phyloP scores from a whole-genome alignment of 1,139 yeast species.

The Debaryomyces subglobosus region DNA sequence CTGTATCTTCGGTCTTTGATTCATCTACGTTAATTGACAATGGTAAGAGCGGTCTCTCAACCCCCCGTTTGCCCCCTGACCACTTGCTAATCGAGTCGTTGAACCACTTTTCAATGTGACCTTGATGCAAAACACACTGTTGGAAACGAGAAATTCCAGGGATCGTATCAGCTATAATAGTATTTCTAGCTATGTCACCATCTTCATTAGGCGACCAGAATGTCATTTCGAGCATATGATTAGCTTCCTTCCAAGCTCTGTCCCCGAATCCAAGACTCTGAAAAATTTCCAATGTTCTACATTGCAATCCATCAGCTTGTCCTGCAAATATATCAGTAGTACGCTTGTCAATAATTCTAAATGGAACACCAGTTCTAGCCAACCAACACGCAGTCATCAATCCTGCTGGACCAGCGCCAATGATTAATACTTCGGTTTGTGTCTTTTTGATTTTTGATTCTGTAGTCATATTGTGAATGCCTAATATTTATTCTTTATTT shows the following conservation, averaged over 20 bases:
- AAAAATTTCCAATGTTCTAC: constrained; percentile 33
- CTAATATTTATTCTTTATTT: not conserved
- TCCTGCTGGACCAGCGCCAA: constrained; percentile 44
- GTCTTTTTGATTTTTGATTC: constrained; percentile 20
- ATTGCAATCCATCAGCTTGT: constrained; percentile 37
- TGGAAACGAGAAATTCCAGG: constrained; percentile 33
- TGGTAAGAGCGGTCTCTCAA: constrained; percentile 33
- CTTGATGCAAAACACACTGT: constrained; percentile 36
- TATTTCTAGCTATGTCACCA: constrained; percentile 22
- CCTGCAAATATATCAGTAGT: constrained; percentile 30
- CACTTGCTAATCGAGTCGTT: constrained; percentile 28
- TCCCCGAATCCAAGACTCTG: constrained; percentile 32
- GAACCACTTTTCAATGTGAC: constrained; percentile 32
- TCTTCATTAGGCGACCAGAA: constrained; percentile 28
- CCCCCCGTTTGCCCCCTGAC: constrained; percentile 21
- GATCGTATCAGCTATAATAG: constrained; percentile 29
- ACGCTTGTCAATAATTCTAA: constrained; percentile 35
- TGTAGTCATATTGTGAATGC: not conserved
- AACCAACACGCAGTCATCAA: constrained; percentile 32
- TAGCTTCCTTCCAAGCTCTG: constrained; percentile 30
- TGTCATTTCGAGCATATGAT: constrained; percentile 28
- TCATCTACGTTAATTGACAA: constrained; percentile 25
- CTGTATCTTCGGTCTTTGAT: constrained; percentile 19
- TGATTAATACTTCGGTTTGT: constrained; percentile 34
- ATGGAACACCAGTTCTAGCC: constrained; percentile 32